phyloP scores from a whole-genome alignment of 2,329 filamentous ascomycete genomes.

The Alternaria rosae region DNA sequence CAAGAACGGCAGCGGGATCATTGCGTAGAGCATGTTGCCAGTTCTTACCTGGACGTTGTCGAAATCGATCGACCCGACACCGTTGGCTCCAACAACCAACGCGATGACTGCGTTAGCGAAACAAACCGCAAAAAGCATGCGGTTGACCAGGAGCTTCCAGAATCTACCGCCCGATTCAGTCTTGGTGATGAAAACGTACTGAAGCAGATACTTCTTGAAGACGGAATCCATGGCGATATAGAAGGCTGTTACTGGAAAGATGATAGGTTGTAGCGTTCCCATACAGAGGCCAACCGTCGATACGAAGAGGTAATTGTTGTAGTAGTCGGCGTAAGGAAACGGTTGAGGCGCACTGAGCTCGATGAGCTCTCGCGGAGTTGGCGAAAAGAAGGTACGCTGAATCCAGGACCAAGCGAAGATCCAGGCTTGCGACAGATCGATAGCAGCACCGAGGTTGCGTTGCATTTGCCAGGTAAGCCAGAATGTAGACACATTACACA shows the following conservation, averaged over 20 bases:
- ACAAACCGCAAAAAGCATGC: slow-evolving; percentile 82
- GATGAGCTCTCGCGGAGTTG: slow-evolving; percentile 89
- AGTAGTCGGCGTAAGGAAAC: slow-evolving; percentile 95
- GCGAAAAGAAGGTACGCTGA: slow-evolving; percentile 78
- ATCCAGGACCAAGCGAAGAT: slow-evolving; percentile 81
- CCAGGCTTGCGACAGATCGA: slow-evolving; percentile 87
- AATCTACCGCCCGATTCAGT: slow-evolving; percentile 92
- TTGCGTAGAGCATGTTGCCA: slow-evolving; percentile 67
- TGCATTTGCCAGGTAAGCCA: slow-evolving; percentile 92
- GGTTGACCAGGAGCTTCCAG: slow-evolving; percentile 90
- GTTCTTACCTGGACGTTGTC: slow-evolving; percentile 21
- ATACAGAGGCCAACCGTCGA: slow-evolving; percentile 86
- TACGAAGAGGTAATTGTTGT: slow-evolving; percentile 97
- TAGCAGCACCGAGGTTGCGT: slow-evolving; percentile 80
- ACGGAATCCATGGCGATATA: slow-evolving; percentile 88
- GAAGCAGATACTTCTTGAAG: slow-evolving; percentile 90
- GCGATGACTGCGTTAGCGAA: slow-evolving; percentile 81
- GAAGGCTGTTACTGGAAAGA: slow-evolving; percentile 83
- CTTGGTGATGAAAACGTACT: slow-evolving; percentile 91
- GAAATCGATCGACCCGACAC: slow-evolving; percentile 55
- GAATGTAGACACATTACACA: slow-evolving; percentile 85
- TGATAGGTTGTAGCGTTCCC: slow-evolving; percentile 82
- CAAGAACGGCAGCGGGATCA: slow-evolving; percentile 78
- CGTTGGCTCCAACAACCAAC: slow-evolving; percentile 76
- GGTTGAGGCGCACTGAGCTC: slow-evolving; percentile 89